Evolutionary conservation across 1,139 yeast species (phyloP).

Genomic region (Taphrina pruni): DNA sequence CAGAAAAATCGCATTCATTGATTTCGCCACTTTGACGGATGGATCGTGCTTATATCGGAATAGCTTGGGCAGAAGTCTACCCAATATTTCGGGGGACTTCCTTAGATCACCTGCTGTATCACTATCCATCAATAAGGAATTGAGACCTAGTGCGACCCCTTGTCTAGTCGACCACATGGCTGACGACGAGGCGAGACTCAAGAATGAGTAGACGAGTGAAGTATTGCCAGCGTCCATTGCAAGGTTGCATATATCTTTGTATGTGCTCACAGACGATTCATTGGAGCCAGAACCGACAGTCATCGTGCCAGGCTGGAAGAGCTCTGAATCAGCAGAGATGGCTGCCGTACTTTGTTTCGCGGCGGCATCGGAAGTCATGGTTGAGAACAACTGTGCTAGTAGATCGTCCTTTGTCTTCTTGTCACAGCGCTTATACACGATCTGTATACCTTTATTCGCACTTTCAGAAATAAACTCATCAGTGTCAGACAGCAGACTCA

Average conservation of each 20-base stretch:
- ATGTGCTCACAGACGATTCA: slow-evolving; percentile 32
- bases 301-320: slow-evolving; percentile 81
- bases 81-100: slow-evolving; percentile 62
- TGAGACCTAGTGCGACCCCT: slow-evolving; percentile 92
- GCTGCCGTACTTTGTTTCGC: slow-evolving; percentile 54
- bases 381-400: slow-evolving; percentile 73
- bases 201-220: slow-evolving; percentile 81
- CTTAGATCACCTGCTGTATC: slow-evolving; percentile 69
- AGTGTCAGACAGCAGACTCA: slow-evolving; percentile 49
- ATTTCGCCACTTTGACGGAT: slow-evolving; percentile 68
- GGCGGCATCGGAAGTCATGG: slow-evolving; percentile 61
- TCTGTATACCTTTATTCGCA: slow-evolving; percentile 84
- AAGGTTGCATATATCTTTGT: slow-evolving; percentile 52
- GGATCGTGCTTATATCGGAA: slow-evolving; percentile 89
- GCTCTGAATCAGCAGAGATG: slow-evolving; percentile 71
- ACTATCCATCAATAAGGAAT: slow-evolving; percentile 79
- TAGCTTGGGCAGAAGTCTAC: slow-evolving; percentile 75
- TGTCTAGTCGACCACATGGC: slow-evolving; percentile 91
- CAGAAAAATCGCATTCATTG: slow-evolving; percentile 91
- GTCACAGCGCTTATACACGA: slow-evolving; percentile 81
- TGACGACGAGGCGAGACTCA: slow-evolving; percentile 88
- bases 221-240: slow-evolving; percentile 83
- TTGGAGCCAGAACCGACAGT: slow-evolving; percentile 60
- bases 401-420: slow-evolving; percentile 70
- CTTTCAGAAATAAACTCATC: slow-evolving; percentile 77